Percentiles rank a stretch among this genome's conserved stretches.
phyloP scores from a whole-genome alignment of 768 basidiomycete genomes.

The Mycena rebaudengoi region DNA sequence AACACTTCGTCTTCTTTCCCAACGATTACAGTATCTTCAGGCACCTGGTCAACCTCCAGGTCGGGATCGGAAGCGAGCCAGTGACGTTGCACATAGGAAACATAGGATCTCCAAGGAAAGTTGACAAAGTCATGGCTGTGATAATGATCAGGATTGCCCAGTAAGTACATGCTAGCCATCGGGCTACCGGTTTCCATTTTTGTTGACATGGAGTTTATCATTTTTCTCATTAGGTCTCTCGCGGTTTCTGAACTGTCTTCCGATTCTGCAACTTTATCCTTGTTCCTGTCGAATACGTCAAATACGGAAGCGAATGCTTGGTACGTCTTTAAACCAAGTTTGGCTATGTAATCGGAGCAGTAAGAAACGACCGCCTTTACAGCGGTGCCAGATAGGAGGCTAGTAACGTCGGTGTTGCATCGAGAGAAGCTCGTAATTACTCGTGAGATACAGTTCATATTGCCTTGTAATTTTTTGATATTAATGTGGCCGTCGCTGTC shows the following conservation, averaged over 20 bases:
- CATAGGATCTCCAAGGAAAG: no score
- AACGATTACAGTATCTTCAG: not conserved
- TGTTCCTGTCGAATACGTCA: not conserved
- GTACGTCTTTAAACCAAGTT: slow-evolving; percentile 3
- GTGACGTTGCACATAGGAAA: no score
- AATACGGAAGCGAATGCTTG: not conserved
- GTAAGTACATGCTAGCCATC: no score
- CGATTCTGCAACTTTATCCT: no score
- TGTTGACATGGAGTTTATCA: no score
- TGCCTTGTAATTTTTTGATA: not conserved
- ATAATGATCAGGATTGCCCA: no score
- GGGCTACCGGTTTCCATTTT: no score
- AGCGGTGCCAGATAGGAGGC: slow-evolving; percentile 3
- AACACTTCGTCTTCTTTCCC: not conserved
- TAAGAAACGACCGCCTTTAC: slow-evolving; percentile 6
- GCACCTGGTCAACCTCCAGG: no score
- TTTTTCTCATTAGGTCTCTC: no score
- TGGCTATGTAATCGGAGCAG: not conserved
- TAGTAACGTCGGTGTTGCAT: not conserved
- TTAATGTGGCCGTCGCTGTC: not conserved
- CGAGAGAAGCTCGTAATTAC: not conserved
- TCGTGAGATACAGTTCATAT: not conserved
- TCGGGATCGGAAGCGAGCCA: no score
- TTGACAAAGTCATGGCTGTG: no score
- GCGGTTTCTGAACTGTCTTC: no score